phyloP scores from a whole-genome alignment of 441 rosid genomes.

The Mallotus repandus region DNA sequence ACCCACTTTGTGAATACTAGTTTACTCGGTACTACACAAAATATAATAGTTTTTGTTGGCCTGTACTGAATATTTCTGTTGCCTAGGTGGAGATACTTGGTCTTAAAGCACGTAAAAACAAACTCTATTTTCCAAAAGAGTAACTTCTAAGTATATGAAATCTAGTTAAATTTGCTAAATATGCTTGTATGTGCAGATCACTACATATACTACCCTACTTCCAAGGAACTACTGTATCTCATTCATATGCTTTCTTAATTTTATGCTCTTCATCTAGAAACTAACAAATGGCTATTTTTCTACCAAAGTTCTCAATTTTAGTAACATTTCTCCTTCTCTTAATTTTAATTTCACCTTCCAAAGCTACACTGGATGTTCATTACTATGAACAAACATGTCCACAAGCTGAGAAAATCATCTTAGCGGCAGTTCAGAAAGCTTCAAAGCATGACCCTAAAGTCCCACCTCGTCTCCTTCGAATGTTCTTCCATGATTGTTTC shows the following conservation, averaged over 20 bases:
- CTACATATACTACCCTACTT: slow-evolving; percentile 16
- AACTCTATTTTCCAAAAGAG: slow-evolving; percentile 35
- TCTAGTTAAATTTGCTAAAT: neutral
- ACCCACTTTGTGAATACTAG: too few species aligned
- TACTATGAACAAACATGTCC: slow-evolving; percentile 71
- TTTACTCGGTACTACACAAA: neutral
- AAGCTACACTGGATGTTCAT: slow-evolving; percentile 45
- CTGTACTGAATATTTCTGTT: neutral
- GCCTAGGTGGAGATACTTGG: slow-evolving; percentile 33
- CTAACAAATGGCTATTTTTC: slow-evolving; percentile 36
- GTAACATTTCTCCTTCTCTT: slow-evolving; percentile 25
- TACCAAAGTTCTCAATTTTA: slow-evolving; percentile 15
- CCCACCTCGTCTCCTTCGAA: slow-evolving; percentile 75
- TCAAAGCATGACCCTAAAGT: slow-evolving; percentile 63
- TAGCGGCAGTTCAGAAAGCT: slow-evolving; percentile 52
- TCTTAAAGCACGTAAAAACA: slow-evolving; percentile 36
- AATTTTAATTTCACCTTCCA: slow-evolving; percentile 25
- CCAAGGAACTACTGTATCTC: slow-evolving; percentile 2
- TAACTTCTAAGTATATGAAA: slow-evolving; percentile 53
- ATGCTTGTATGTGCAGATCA: slow-evolving; percentile 7
- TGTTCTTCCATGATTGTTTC: slow-evolving; percentile 94
- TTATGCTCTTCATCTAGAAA: neutral
- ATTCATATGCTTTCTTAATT: slow-evolving; percentile 17
- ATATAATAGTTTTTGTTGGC: neutral
- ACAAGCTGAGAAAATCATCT: slow-evolving; percentile 59